A percentile compares a stretch with the other conserved stretches of the same genome.
phyloP scores from a whole-genome alignment of 1,139 yeast species.

The Suhomyces terraborum region DNA sequence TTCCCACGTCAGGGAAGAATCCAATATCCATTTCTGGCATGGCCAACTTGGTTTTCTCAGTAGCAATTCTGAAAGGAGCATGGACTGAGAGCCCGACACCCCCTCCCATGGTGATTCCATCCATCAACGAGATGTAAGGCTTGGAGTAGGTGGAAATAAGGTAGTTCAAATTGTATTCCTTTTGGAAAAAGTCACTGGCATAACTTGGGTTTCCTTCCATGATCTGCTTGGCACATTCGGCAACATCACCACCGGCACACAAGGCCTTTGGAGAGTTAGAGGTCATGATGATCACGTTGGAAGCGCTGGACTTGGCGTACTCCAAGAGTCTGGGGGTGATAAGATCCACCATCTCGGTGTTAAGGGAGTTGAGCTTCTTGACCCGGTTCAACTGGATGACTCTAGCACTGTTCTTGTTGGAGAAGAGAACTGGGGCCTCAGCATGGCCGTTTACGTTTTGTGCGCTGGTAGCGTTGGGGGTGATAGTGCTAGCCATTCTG shows the following conservation, averaged over 20 bases:
- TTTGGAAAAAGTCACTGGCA: slow-evolving; percentile 68
- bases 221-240: slow-evolving; percentile 64
- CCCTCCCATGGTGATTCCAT: slow-evolving; percentile 98
- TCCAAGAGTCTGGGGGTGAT: slow-evolving; percentile 77
- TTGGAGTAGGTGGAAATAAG: slow-evolving; percentile 77
- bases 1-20: slow-evolving; percentile 94
- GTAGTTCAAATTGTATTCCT: slow-evolving; percentile 82
- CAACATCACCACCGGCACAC: slow-evolving; percentile 95
- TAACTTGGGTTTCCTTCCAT: slow-evolving; percentile 49
- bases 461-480: slow-evolving; percentile 21
- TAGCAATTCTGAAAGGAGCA: slow-evolving; percentile 91
- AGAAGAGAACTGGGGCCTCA: slow-evolving; percentile 59
- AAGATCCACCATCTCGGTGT: slow-evolving; percentile 72
- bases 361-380: slow-evolving; percentile 81
- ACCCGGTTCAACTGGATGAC: slow-evolving; percentile 79
- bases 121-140: slow-evolving; percentile 82
- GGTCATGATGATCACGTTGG: slow-evolving; percentile 66
- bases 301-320: slow-evolving; percentile 67
- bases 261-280: slow-evolving; percentile 67
- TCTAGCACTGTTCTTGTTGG: slow-evolving; percentile 67
- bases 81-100: slow-evolving; percentile 93
- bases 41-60: slow-evolving; percentile 87
- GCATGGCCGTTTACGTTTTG: slow-evolving; percentile 29
- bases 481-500: slow-evolving; percentile 26
- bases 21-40: slow-evolving; percentile 99